Base-by-base conservation (phyloP, 2,329 filamentous ascomycete genomes). In the Fusarium odoratissimum region DNA sequence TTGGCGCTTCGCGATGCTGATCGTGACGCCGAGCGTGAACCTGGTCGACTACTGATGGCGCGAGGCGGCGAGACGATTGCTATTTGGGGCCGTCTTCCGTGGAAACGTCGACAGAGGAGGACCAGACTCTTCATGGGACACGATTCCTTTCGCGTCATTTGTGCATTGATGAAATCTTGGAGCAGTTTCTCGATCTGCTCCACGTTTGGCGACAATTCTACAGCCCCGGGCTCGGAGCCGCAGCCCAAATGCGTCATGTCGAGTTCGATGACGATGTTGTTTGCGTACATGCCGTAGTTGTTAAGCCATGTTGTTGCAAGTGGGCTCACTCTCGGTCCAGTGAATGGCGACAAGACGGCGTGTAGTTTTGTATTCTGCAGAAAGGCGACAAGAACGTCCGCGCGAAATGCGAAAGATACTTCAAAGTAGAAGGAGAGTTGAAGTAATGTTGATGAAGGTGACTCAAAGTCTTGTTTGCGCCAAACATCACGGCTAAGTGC, bases 211-310 rank as follows among this genome's bases (percentile, higher is more conserved):
- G 69, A 57, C 4, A 84, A 63, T 0, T 54, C 45, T 1, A 57
- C 62, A 1, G 81, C 80, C 2, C 69, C 59, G 8, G 72, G 71
- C 2, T 66, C 55, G 6, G 76, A 65, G 5, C 82, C 82, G 28
- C 81, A 82, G 3, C 79, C 77, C 13, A 83, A 74, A 16, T 77
- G 79, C 1, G 83, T 80, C 73, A 84, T 76, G 65, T 86, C 84
- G 3, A 86, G 35, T 65, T 86, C 84, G 14, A 86, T 54, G 4
- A 79, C 78, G 28, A 86, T 70, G 31, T 78, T 76, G 21, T 74
- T 79, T 72, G 85, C 82, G 38, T 82, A 80, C 4, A 72, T 58
- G 3, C 79, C 80, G 52, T 84, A 84, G 12, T 59, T 72, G 35
- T 79, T 77, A 31, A 83, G 69, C 79, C 80, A 84, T 8, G 69